Evolutionary conservation across 2,329 filamentous ascomycete genomes (phyloP), one percentile per base, ranked within the genome.

Genomic region (Emmonsia crescens): DNA sequence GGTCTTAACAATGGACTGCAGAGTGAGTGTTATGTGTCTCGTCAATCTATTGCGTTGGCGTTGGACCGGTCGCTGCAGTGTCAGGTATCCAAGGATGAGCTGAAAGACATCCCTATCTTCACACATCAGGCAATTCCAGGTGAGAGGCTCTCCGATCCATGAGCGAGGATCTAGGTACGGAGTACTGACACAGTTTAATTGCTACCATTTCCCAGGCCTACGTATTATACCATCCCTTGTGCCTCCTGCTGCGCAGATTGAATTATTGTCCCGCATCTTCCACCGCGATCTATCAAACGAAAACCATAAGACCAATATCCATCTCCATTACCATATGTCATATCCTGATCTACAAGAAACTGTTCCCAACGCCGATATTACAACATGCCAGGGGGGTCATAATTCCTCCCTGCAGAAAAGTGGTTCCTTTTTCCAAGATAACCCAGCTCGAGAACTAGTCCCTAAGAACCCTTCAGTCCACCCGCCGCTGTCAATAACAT

Each of bases 281-380:
- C 89, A 95, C 75, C 82, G 83, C 58, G 89, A 96, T 72, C 82
- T 96, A 19, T 85, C 85, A 64, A 83, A 88, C 66, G 84, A 85
- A 2, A 72, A 78, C 3, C 91, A 97, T 72, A 83, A 89, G 70
- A 97, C 92, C 59, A 99, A 97, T 74, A 78, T 97, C n/a, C 89
- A 95, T 74, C 80, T 91, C 1, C 89, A 95, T 75, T 90, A 93
- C 74, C 71, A 85, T 38, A 73, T 96, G 5, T 80, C 83, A 6
- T 92, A 93, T 67, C 80, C 82, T 3, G 57, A 68, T 21, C 21
- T 9, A 21, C 6, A 24, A 54, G 38, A 29, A 24, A 55, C 57
- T 24, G n/a, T 27, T 57, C 21, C 19, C 38, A 21, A 42, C 19
- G 51, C 29, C 12, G 52, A 36, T n/a, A 51, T 54, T 9, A 12